phyloP scores from a whole-genome alignment of 2,329 filamentous ascomycete genomes.

The Stagonosporopsis vannaccii region DNA sequence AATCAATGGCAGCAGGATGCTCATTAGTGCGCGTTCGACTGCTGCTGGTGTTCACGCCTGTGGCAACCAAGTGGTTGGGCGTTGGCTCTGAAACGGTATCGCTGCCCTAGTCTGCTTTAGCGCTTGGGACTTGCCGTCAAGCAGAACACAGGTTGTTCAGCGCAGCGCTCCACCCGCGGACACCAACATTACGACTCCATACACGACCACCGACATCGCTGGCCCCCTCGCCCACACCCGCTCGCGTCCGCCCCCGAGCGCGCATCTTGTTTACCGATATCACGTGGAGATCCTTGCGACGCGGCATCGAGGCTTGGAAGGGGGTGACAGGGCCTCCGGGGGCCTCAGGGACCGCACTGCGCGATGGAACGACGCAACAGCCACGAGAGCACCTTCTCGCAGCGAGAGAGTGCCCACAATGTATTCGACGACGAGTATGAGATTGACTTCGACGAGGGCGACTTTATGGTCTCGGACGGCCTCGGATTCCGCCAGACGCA shows the following conservation, averaged over 20 bases:
- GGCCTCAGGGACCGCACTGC: constrained; percentile 40
- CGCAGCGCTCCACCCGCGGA: constrained; percentile 10
- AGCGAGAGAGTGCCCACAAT: constrained; percentile 47
- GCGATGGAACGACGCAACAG: constrained; percentile 50
- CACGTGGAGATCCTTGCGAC: constrained; percentile 23
- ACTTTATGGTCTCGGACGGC: constrained; percentile 53
- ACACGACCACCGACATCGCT: constrained; percentile 29
- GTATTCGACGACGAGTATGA: constrained; percentile 60
- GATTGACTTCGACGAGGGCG: constrained; percentile 49
- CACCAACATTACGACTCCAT: constrained; percentile 35
- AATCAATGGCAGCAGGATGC: not conserved
- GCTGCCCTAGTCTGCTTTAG: constrained; percentile 2
- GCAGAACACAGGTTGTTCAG: constrained; percentile 20
- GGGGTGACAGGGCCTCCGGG: constrained; percentile 38
- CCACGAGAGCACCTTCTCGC: constrained; percentile 39
- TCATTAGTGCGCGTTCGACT: not conserved
- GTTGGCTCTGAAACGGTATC: constrained; percentile 35
- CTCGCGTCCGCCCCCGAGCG: constrained; percentile 21
- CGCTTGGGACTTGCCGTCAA: constrained; percentile 34
- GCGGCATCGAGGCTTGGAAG: constrained; percentile 30
- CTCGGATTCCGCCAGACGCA: constrained; percentile 55
- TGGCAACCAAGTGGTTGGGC: constrained; percentile 6
- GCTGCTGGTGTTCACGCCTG: not conserved
- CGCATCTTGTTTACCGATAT: constrained; percentile 18
- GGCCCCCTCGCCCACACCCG: constrained; percentile 24